Conservation (phyloP, 2,329 filamentous ascomycete genomes). For the Colletotrichum liaoningense region DNA sequence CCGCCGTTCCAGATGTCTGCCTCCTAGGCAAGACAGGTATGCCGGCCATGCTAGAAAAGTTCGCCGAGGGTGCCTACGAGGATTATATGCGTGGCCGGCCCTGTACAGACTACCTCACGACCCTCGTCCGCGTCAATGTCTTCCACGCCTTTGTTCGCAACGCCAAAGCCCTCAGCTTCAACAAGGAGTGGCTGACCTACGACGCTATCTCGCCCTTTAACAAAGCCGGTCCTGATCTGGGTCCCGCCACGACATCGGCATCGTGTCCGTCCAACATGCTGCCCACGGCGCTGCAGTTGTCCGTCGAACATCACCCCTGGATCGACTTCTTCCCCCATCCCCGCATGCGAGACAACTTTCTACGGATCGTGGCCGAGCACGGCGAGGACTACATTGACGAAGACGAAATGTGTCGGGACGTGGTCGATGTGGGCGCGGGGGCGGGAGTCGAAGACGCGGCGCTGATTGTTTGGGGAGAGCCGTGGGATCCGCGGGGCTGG, state of each 20-base stretch:
- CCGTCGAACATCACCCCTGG: constrained; percentile 46
- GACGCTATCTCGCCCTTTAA: constrained; percentile 39
- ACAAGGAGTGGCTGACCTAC: constrained; percentile 31
- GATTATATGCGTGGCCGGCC: constrained; percentile 7
- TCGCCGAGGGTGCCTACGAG: constrained; percentile 21
- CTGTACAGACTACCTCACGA: constrained; percentile 15
- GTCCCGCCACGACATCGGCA: neutral
- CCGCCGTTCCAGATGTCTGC: neutral
- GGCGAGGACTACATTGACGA: constrained; percentile 29
- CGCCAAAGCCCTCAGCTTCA: constrained; percentile 26
- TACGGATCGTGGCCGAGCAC: constrained; percentile 30
- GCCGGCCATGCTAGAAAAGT: constrained; percentile 1
- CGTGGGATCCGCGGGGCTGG: constrained; percentile 57
- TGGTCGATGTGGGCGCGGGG: constrained; percentile 30
- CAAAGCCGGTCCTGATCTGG: constrained; percentile 5
- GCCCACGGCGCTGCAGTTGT: constrained; percentile 43
- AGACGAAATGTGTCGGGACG: constrained; percentile 32
- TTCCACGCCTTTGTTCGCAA: constrained; percentile 34
- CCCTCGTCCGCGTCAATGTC: constrained; percentile 35
- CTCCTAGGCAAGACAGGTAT: neutral
- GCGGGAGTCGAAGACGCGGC: constrained; percentile 28
- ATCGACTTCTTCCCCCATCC: constrained; percentile 47
- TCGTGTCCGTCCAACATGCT: constrained; percentile 37
- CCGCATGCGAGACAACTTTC: constrained; percentile 43
- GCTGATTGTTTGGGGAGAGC: constrained; percentile 54